Base-by-base conservation (phyloP, 192 early-diverging fungal genomes). In the Linderina pennispora region DNA sequence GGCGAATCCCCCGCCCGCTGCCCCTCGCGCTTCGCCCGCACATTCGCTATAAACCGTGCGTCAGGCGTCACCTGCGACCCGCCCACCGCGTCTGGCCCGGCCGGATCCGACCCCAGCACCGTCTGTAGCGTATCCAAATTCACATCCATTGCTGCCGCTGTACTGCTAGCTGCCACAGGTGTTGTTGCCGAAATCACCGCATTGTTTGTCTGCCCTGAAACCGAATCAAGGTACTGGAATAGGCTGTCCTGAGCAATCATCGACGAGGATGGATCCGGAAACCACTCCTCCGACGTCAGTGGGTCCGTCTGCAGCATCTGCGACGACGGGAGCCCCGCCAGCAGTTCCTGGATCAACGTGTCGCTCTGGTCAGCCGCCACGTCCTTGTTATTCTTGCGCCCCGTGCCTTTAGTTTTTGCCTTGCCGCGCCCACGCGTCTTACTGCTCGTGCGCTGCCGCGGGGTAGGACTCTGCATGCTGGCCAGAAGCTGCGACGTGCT, bases 271-370 rank as follows among this genome's bases (percentile, higher is more conserved):
- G 66, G 59, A 23, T 70, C 59, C 0, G 47, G 50, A 37, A 70
- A 70, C 66, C 66, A 70, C 34, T 47, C 66, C 24, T 70, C 66
- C 4, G 66, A 70, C 11, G 66, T 70, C 45, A 70, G 41, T 7
- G 66, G 66, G 20, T 70, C 66, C 7, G 66, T 70, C 4, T 54
- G 66, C 3, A 58, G 39, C 66, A 59, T 62, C 13, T 59, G 55
- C 0, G 66, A 58, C 4, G 66, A 53, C 8, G 66, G 66, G 23
- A 70, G 62, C 2, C 66, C 66, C 1, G 66, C 66, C 42, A 70
- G 36, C 32, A 70, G 55, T 51, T 70, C 66, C 36, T 62, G 66
- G 7, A 70, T 70, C 36, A 70, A 23, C 9, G 23, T 43, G 32
- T 70, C 66, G 6, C 28, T 11, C 28, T 31, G 28, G 28, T 11